Evolutionary conservation across 1,284 basidiomycete species (phyloP), one percentile per base, ranked within the genome.

Genomic region (Apiotrichum domesticum): DNA sequence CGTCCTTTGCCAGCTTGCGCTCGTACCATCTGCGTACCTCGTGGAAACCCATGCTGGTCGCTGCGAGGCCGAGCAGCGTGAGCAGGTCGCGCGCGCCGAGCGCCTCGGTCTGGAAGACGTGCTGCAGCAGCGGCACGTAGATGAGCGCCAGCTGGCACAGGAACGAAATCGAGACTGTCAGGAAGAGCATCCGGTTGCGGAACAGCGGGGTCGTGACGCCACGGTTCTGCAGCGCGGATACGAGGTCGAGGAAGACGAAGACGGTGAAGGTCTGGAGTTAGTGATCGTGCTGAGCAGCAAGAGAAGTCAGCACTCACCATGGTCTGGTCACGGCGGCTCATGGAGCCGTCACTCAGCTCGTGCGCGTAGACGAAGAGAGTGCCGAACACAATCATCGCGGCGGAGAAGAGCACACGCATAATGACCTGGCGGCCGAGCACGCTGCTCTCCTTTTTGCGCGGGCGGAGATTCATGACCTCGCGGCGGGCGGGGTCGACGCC

Each of bases 161-260:
- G 68, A 91, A 85, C 9, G 91, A 94, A 51, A 88, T 80, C 4
- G 85, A 86, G 46, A 96, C 87, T 0, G 95, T 96, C 57, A 85
- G 80, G 57, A 94, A 78, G 56, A 98, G 82, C 90, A 98, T 95
- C 65, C 82, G 81, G 79, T 98, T 98, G 66, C 87, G 84, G 56
- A 83, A 79, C 32, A 92, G 70, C 8, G 84, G 84, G 64, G 88
- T 90, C 21, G 86, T 85, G 7, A 96, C 81, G 7, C 93, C 92
- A 46, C 95, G 87, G 75, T 92, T 96, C 75, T 98, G 95, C 15
- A 97, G 76, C 0, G 95, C 95, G 29, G 91, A 95, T 1, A 92
- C 88, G 42, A 98, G 84, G 77, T 98, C 95, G 58, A 98, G 85
- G 80, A 98, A 89, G 56, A 98, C 95, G 76, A 98, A 98, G 70